Conservation (phyloP, 139 green algal species). For the Nannochloris sp. region DNA sequence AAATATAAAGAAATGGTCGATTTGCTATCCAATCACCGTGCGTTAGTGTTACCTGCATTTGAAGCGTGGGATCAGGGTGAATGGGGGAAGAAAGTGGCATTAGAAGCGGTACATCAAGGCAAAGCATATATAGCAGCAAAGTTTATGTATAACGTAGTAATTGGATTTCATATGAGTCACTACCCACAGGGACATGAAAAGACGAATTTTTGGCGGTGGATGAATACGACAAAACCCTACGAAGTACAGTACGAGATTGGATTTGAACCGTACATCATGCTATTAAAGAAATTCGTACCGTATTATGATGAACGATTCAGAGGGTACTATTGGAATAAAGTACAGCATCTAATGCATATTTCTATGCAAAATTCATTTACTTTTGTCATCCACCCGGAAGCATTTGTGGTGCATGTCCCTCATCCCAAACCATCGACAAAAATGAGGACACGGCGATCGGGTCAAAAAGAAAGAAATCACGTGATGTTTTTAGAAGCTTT, state of each 20-base stretch:
- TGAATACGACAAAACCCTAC: conserved; percentile 18
- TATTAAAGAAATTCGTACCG: conserved; percentile 21
- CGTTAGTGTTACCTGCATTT: conserved; percentile 32
- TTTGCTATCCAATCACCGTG: conserved; percentile 3
- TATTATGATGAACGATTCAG: conserved; percentile 35
- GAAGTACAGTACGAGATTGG: conserved; percentile 16
- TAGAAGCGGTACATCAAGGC: conserved; percentile 13
- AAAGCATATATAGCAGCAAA: conserved; percentile 25
- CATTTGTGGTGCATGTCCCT: conserved; percentile 36
- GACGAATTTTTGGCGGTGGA: conserved; percentile 28
- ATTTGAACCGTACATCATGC: conserved; percentile 36
- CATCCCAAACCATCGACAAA: conserved; percentile 27
- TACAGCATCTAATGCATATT: conserved; percentile 37
- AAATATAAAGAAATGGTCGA: conserved; percentile 12
- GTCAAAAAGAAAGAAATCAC: conserved; percentile 30
- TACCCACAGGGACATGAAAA: conserved; percentile 27
- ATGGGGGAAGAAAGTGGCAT: conserved; percentile 5
- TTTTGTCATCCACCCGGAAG: conserved; percentile 32
- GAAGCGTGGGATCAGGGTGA: conserved; percentile 25
- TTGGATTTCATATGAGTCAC: conserved; percentile 26
- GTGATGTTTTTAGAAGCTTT: conserved; percentile 22
- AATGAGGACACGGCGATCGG: conserved; percentile 19
- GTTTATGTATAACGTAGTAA: conserved; percentile 21
- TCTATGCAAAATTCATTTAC: conserved; percentile 13
- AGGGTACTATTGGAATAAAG: conserved; percentile 38